Conservation (phyloP, 345 rosid genomes). For the Dimocarpus longan region DNA sequence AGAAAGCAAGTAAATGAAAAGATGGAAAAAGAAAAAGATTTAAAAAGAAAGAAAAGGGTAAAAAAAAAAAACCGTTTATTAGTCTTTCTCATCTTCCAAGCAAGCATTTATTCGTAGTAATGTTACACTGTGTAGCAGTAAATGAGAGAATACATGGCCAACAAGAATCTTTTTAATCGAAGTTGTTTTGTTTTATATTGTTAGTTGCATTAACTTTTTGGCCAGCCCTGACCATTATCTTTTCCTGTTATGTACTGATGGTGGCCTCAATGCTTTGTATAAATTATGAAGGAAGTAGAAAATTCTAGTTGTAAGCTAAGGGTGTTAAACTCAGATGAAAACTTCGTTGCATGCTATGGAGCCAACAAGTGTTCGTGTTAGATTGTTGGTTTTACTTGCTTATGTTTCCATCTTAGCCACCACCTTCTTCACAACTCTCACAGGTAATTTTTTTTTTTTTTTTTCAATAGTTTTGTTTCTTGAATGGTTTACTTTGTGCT, state of each 20-base stretch:
- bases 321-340: neutral
- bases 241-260: neutral
- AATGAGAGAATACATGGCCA: neutral
- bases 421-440: slow-evolving; percentile 18
- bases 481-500: too few relatives aligned
- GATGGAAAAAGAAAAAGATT: neutral
- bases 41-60: neutral
- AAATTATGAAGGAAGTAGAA: neutral
- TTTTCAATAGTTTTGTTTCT: neutral
- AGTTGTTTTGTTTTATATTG: neutral
- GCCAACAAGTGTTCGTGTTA: neutral
- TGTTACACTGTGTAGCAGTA: neutral
- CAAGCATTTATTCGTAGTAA: slow-evolving; percentile 39
- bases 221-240: too few relatives aligned
- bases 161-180: neutral
- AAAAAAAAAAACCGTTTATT: neutral
- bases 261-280: neutral
- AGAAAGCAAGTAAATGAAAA: slow-evolving; percentile 38
- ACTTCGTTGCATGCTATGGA: slow-evolving; percentile 15
- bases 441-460: slow-evolving; percentile 18
- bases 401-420: slow-evolving; percentile 14
- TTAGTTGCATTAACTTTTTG: too few relatives aligned
- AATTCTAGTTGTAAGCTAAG: neutral
- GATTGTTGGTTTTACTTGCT: neutral
- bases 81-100: slow-evolving; percentile 36